phyloP scores from a whole-genome alignment of 441 rosid species.

The Viola pubescens region DNA sequence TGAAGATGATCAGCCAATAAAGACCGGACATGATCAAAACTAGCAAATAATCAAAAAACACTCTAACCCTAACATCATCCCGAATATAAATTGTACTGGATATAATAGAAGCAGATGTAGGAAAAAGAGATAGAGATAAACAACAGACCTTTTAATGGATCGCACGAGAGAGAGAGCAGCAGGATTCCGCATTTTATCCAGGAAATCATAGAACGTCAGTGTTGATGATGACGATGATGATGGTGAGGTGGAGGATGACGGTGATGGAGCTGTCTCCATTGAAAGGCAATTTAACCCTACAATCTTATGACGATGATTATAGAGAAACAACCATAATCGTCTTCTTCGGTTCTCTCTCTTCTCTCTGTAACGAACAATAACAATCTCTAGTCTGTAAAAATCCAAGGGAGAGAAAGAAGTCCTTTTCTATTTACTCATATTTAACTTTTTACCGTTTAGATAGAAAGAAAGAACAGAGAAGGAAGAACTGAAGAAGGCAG shows the following conservation, averaged over 20 bases:
- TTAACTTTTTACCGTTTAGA: too few species aligned
- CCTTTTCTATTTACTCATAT: too few species aligned
- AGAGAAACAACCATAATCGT: too few species aligned
- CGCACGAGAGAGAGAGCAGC: constrained; percentile 50
- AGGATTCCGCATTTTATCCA: constrained; percentile 41
- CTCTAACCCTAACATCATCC: neutral
- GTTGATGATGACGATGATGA: constrained; percentile 13
- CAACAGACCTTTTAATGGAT: constrained; percentile 48
- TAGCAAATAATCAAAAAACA: neutral
- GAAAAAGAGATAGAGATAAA: neutral
- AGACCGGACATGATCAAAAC: neutral
- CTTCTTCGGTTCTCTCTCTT: too few species aligned
- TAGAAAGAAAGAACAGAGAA: too few species aligned
- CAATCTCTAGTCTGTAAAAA: too few species aligned
- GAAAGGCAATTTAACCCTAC: neutral
- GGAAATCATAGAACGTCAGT: constrained; percentile 36
- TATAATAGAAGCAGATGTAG: neutral
- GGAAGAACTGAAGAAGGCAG: too few species aligned
- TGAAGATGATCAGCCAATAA: too few species aligned
- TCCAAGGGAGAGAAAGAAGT: too few species aligned
- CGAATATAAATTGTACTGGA: neutral
- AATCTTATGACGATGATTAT: too few species aligned
- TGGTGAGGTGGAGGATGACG: neutral
- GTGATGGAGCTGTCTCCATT: neutral
- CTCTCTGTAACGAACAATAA: too few species aligned